Percentiles rank a stretch among this genome's conserved stretches.
Conservation (phyloP, 2,329 filamentous ascomycete species). For the Aspergillus quadricinctus region DNA sequence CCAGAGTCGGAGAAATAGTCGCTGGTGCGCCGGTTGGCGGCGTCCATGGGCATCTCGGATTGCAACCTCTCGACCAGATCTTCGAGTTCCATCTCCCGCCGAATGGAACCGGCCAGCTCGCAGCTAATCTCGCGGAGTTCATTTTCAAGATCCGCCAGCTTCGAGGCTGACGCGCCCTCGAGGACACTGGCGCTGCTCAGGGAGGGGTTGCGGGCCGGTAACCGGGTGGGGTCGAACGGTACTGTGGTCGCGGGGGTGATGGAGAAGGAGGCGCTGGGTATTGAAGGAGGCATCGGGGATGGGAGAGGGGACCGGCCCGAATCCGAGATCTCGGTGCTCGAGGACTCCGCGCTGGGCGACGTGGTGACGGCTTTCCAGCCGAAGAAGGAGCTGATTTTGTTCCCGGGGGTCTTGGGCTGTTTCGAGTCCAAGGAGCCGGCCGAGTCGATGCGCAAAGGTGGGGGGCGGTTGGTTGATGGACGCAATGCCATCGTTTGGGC, state of each 20-base stretch:
- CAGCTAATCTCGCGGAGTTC: constrained; percentile 90
- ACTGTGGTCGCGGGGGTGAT: constrained; percentile 39
- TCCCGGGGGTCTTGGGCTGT: constrained; percentile 49
- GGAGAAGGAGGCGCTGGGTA: constrained; percentile 29
- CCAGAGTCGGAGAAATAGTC: constrained; percentile 99
- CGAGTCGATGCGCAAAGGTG: constrained; percentile 43
- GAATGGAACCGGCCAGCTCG: constrained; percentile 88
- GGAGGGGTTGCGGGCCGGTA: constrained; percentile 38
- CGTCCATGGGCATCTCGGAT: constrained; percentile 58
- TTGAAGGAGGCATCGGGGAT: constrained; percentile 47
- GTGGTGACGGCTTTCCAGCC: constrained; percentile 57
- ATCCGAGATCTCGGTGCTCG: constrained; percentile 61
- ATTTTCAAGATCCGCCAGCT: constrained; percentile 86
- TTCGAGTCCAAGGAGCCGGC: constrained; percentile 30
- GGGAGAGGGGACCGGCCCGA: constrained; percentile 55
- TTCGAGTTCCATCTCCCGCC: constrained; percentile 92
- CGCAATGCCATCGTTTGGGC: constrained; percentile 44
- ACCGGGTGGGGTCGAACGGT: constrained; percentile 49
- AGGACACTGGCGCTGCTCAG: constrained; percentile 42
- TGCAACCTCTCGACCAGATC: constrained; percentile 87
- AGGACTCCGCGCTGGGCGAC: constrained; percentile 54
- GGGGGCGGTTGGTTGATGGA: constrained; percentile 35
- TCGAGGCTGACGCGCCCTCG: constrained; percentile 45
- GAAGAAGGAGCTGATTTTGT: constrained; percentile 63
- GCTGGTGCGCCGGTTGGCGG: constrained; percentile 70